These are phyloP conservation scores for Talaromyces sp. DNA, from an alignment of 2,329 filamentous ascomycete species.

Conservation along the genomic window DNA sequence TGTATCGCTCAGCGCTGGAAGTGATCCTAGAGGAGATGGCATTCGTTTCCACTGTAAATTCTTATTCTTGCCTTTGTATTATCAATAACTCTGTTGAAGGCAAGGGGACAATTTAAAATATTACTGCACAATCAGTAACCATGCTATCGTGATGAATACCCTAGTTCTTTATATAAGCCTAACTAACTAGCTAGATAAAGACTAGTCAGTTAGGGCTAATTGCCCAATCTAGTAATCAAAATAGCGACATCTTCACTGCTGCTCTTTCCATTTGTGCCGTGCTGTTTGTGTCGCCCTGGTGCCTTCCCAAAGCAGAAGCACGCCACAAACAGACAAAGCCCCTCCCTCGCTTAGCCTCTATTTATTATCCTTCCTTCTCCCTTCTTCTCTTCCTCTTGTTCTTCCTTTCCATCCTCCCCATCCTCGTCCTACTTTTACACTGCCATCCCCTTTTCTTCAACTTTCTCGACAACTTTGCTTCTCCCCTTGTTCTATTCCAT, in stretches of 20 bases:
- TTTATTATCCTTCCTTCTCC: not conserved
- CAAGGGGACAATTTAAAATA: too few species aligned
- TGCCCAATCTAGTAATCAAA: not conserved
- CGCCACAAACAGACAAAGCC: not conserved
- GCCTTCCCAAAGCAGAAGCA: not conserved
- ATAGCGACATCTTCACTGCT: not conserved
- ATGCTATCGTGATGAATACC: too few species aligned
- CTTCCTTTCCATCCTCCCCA: not conserved
- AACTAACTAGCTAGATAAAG: not conserved
- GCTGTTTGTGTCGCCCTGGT: not conserved
- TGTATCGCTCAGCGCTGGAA: too few species aligned
- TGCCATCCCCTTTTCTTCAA: not conserved
- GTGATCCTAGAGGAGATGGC: too few species aligned
- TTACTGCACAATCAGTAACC: too few species aligned
- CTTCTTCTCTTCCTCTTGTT: not conserved
- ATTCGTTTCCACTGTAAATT: too few species aligned
- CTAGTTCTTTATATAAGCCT: not conserved
- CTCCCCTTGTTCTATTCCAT: not conserved
- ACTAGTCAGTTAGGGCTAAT: not conserved
- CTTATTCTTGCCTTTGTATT: too few species aligned
- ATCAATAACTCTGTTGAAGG: too few species aligned
- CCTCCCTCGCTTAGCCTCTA: not conserved
- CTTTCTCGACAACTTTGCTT: not conserved
- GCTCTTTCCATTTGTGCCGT: not conserved
- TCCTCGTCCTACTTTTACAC: not conserved